Evolutionary conservation across 1,139 yeast species (phyloP).

Genomic region (Lodderomyces jiufengensis): DNA sequence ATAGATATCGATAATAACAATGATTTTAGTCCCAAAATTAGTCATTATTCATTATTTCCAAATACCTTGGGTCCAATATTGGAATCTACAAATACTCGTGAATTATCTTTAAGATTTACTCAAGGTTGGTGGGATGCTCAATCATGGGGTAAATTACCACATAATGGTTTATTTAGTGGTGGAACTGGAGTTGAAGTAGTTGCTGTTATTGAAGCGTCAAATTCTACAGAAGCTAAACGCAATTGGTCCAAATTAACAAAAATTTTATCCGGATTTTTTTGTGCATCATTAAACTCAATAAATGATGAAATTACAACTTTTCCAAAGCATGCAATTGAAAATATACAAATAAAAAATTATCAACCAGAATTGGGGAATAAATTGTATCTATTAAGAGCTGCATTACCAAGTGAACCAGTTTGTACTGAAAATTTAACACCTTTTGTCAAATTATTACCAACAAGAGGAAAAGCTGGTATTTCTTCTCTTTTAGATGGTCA

Average conservation of each 20-base stretch:
- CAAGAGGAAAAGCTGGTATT: conserved; percentile 89
- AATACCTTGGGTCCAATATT: conserved; percentile 76
- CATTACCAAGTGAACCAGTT: conserved; percentile 91
- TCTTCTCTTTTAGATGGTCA: conserved; percentile 91
- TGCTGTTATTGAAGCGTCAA: conserved; percentile 73
- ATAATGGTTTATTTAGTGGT: conserved; percentile 69
- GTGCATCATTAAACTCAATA: conserved; percentile 90
- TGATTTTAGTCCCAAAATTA: conserved; percentile 5
- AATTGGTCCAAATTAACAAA: conserved; percentile 75
- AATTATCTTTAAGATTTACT: conserved; percentile 78
- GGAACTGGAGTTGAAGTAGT: conserved; percentile 96
- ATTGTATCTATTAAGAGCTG: conserved; percentile 69
- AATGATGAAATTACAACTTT: conserved; percentile 75
- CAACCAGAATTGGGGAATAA: conserved; percentile 25
- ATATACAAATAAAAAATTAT: conserved; percentile 10
- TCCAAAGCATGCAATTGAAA: conserved; percentile 42
- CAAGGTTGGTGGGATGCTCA: conserved; percentile 97
- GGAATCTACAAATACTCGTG: conserved; percentile 62
- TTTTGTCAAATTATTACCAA: conserved; percentile 81
- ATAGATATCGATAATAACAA: too few relatives aligned
- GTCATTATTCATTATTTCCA: conserved; percentile 77
- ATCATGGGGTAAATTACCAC: conserved; percentile 81
- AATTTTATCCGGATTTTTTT: conserved; percentile 83
- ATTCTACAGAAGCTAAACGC: conserved; percentile 50
- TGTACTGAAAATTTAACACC: conserved; percentile 98